phyloP scores from a whole-genome alignment of 805 yeast genomes.

The Sungouiella blattae region DNA sequence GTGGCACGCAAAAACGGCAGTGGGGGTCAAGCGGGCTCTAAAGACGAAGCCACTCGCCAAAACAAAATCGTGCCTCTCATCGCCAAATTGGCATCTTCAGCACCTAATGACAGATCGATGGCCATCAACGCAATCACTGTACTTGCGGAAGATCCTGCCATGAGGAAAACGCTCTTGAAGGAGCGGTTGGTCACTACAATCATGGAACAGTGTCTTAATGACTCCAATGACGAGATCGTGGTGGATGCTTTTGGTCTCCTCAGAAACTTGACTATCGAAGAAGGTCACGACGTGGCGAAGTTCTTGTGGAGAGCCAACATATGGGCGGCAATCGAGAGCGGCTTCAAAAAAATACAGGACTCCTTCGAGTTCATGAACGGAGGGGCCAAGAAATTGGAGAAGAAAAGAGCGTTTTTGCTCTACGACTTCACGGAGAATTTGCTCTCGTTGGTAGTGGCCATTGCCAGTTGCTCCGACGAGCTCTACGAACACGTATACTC shows the following conservation, averaged over 20 bases:
- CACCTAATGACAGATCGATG: conserved; percentile 71
- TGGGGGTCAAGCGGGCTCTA: conserved; percentile 19
- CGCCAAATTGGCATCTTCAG: conserved; percentile 55
- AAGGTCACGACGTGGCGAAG: conserved; percentile 78
- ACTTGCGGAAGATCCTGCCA: conserved; percentile 62
- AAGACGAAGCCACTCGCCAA: conserved; percentile 47
- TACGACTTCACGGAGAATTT: conserved; percentile 72
- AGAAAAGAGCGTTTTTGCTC: conserved; percentile 36
- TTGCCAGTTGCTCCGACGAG: conserved; percentile 61
- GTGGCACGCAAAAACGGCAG: conserved; percentile 20
- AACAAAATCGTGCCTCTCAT: conserved; percentile 68
- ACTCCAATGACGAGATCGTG: conserved; percentile 67
- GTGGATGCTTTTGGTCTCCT: conserved; percentile 79
- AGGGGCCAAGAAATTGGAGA: conserved; percentile 15
- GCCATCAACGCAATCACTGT: conserved; percentile 72
- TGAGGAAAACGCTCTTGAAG: conserved; percentile 63
- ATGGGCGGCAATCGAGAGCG: conserved; percentile 56
- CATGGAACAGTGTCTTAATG: conserved; percentile 62
- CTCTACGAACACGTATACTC: conserved; percentile 45
- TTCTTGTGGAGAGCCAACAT: conserved; percentile 76
- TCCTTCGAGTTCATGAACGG: conserved; percentile 45
- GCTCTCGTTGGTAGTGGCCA: conserved; percentile 61
- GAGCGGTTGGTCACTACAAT: conserved; percentile 66
- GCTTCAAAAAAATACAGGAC: conserved; percentile 47
- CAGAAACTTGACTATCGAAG: conserved; percentile 77